These are phyloP conservation scores for Aspergillus niger DNA, from an alignment of 2,329 filamentous ascomycete species.

Conservation along the genomic window DNA sequence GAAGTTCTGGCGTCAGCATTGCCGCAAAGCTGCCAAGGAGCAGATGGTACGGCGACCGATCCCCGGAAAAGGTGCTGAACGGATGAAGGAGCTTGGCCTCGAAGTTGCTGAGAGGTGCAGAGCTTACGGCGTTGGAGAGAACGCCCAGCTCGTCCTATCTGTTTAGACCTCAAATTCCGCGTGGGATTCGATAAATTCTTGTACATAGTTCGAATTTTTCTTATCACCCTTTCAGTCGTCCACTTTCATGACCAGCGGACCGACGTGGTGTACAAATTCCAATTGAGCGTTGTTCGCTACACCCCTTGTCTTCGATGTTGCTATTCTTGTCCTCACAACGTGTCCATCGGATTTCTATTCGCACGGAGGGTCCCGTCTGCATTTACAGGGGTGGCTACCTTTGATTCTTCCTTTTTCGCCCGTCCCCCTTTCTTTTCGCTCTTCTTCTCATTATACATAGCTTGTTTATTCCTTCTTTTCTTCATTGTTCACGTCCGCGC, in stretches of 20 bases:
- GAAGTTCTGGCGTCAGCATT: constrained; percentile 88
- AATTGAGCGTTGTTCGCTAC: constrained; percentile 30
- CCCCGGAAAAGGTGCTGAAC: constrained; percentile 84
- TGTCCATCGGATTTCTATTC: constrained; percentile 29
- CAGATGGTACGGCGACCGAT: constrained; percentile 65
- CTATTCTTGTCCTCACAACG: constrained; percentile 29
- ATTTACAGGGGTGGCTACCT: constrained; percentile 30
- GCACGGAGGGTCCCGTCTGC: constrained; percentile 27
- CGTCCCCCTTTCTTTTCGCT: constrained; percentile 16
- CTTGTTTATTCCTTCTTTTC: constrained; percentile 16
- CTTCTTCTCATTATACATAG: constrained; percentile 20
- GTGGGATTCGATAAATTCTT: constrained; percentile 25
- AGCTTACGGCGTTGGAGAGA: constrained; percentile 59
- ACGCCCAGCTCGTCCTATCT: constrained; percentile 69
- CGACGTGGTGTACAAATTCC: constrained; percentile 26
- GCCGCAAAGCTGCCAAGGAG: constrained; percentile 73
- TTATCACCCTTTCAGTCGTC: constrained; percentile 17
- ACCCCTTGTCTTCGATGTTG: constrained; percentile 15
- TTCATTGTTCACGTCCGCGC: constrained; percentile 19
- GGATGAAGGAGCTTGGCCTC: constrained; percentile 89
- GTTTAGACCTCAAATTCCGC: constrained; percentile 49
- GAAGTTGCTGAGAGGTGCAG: constrained; percentile 82
- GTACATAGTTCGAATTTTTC: constrained; percentile 29
- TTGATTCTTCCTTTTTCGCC: constrained; percentile 13
- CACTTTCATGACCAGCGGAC: constrained; percentile 17